These are phyloP conservation scores for Trichoderma atrobrunneum DNA, from an alignment of 2,329 filamentous ascomycete genomes.

Conservation along the genomic window DNA sequence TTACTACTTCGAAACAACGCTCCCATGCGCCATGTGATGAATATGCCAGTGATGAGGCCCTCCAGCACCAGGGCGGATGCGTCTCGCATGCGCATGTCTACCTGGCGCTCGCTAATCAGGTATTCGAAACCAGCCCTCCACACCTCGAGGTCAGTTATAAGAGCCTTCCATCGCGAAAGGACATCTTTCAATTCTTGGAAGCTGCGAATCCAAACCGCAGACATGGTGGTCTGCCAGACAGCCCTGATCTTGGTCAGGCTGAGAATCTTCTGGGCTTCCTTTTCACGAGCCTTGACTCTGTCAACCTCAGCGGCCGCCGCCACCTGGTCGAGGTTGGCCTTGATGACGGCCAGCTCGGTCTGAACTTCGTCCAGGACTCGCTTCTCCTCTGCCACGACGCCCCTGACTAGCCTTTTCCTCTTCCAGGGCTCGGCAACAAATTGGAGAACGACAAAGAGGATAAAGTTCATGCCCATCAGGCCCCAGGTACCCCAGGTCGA, in stretches of 20 bases:
- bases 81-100: conserved; percentile 66
- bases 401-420: conserved; percentile 72
- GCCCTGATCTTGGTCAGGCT: conserved; percentile 1
- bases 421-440: conserved; percentile 93
- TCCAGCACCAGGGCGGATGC: conserved; percentile 67
- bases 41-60: conserved; percentile 64
- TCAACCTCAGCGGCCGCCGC: conserved; percentile 22
- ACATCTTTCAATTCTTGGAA: conserved; percentile 41
- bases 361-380: conserved; percentile 50
- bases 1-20: conserved; percentile 46
- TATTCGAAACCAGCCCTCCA: conserved; percentile 54
- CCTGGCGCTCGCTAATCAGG: conserved; percentile 62
- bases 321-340: conserved; percentile 30
- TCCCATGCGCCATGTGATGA: conserved; percentile 53
- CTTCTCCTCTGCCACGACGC: conserved; percentile 77
- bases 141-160: conserved; percentile 39
- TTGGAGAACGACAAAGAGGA: conserved; percentile 82
- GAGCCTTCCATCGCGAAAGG: conserved; percentile 40
- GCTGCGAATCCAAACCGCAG: conserved; percentile 1
- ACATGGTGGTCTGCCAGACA: conserved; percentile 3
- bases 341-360: conserved; percentile 39
- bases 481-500: conserved; percentile 99
- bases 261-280: background rate
- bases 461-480: conserved; percentile 92
- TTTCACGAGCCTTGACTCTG: background rate